Evolutionary conservation across 1,284 basidiomycete genomes (phyloP), one percentile per base, ranked within the genome.

Genomic region (Moesziomyces aphidis): DNA sequence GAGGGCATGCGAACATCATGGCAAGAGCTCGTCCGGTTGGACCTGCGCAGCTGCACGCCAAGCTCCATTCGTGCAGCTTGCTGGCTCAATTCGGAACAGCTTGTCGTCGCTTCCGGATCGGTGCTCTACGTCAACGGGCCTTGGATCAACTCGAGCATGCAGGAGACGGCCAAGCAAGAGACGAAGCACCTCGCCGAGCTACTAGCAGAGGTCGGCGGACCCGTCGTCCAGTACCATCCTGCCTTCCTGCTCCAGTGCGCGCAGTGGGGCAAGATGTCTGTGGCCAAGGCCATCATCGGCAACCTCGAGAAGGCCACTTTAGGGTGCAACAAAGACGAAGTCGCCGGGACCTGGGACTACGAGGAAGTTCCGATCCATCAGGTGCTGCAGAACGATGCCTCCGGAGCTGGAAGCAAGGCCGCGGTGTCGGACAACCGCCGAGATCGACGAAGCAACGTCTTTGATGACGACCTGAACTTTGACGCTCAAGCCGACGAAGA

Each of bases 211-310:
- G 55, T 61, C 1, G 59, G 55, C 11, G 74, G 74, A 6, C 67
- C 73, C 1, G 67, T 78, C 2, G 66, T 70, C 13, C 66, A 73
- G 42, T 78, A 70, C 22, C 76, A 78, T 43, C 76, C 76, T 1
- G 24, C 65, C 13, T 67, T 76, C 50, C 44, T 78, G 28, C 62
- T 65, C 9, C 69, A 78, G 49, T 73, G 73, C 23, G 65, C 69
- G 4, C 26, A 69, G 5, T 76, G 73, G 70, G 44, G 65, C 34
- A 74, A 73, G 43, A 54, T 74, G n/a, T 55, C 39, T 1, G 26
- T 69, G 34, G 74, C 71, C 19, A 68, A 52, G 24, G 50, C 61
- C 7, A 68, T 76, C 58, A 62, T 78, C 45, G 22, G 31, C 45
- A 69, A 64, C 23, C 46, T 78, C 7, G 51, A 54, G 39, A 58